Conservation (phyloP, 441 rosid species). For the Capsella rubella region DNA sequence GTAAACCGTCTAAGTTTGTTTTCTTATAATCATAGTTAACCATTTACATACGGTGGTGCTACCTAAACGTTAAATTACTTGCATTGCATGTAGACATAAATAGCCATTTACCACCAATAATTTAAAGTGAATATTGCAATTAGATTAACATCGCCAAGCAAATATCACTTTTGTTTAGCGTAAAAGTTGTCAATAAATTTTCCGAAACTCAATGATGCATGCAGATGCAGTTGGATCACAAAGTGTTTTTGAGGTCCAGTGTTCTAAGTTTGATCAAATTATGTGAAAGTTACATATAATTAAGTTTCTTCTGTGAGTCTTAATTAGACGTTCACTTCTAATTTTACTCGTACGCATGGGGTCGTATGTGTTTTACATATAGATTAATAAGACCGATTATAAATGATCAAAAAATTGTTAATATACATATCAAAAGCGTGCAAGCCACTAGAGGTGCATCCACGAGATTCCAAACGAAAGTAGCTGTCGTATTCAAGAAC, state of each 20-base stretch:
- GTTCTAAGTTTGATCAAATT: not conserved
- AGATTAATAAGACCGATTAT: not conserved
- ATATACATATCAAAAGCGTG: constrained; percentile 35
- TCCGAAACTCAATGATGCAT: not conserved
- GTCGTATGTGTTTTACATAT: not conserved
- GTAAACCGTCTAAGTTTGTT: not conserved
- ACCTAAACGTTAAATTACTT: not conserved
- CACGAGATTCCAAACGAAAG: constrained; percentile 50
- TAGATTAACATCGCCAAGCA: too few species aligned
- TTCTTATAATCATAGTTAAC: too few species aligned
- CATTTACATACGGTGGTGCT: not conserved
- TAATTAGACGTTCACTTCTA: not conserved
- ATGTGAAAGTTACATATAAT: not conserved
- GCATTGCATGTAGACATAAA: not conserved
- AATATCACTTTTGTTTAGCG: not conserved
- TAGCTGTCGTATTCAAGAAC: constrained; percentile 49
- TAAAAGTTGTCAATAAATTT: not conserved
- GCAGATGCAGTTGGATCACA: not conserved
- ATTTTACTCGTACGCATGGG: not conserved
- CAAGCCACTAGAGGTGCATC: constrained; percentile 52
- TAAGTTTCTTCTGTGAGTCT: not conserved
- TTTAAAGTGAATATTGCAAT: not conserved
- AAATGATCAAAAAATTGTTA: constrained; percentile 3
- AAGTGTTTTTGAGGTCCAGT: not conserved
- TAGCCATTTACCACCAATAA: not conserved